These are phyloP conservation scores for Triangularia verruculosa DNA, from an alignment of 2,329 filamentous ascomycete genomes.

Conservation along the genomic window DNA sequence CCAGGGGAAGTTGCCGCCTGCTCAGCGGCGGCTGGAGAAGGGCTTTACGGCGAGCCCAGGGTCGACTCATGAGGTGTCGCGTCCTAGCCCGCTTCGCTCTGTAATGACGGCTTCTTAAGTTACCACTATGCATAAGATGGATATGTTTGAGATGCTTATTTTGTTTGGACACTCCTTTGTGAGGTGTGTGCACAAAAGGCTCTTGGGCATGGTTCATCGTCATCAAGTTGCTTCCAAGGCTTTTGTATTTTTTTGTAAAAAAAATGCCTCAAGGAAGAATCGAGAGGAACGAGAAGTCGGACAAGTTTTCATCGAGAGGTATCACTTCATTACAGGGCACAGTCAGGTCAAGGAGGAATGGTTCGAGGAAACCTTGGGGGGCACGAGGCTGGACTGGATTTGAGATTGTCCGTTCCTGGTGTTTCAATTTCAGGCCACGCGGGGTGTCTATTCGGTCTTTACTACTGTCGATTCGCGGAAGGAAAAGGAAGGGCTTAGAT, in stretches of 20 bases:
- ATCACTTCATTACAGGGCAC: conserved; percentile 27
- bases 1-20: conserved; percentile 33
- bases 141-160: conserved; percentile 5
- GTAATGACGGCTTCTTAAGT: conserved; percentile 62
- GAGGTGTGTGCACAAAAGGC: neutral
- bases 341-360: conserved; percentile 15
- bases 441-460: conserved; percentile 28
- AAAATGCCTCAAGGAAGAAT: conserved; percentile 21
- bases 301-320: conserved; percentile 16
- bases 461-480: conserved; percentile 19
- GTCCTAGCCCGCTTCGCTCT: conserved; percentile 66
- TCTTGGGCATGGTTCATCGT: neutral
- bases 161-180: neutral
- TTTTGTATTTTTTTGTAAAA: conserved; percentile 15
- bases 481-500: conserved; percentile 16
- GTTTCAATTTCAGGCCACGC: conserved; percentile 13
- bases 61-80: conserved; percentile 51
- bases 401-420: conserved; percentile 2
- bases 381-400: conserved; percentile 14
- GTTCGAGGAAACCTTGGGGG: conserved; percentile 19
- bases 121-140: conserved; percentile 10
- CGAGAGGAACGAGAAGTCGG: conserved; percentile 27
- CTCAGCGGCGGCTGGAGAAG: conserved; percentile 47
- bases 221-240: neutral
- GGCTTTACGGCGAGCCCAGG: conserved; percentile 44